These are phyloP conservation scores for Orbilia blumenaviensis DNA, from an alignment of 2,329 filamentous ascomycete species.

Conservation along the genomic window DNA sequence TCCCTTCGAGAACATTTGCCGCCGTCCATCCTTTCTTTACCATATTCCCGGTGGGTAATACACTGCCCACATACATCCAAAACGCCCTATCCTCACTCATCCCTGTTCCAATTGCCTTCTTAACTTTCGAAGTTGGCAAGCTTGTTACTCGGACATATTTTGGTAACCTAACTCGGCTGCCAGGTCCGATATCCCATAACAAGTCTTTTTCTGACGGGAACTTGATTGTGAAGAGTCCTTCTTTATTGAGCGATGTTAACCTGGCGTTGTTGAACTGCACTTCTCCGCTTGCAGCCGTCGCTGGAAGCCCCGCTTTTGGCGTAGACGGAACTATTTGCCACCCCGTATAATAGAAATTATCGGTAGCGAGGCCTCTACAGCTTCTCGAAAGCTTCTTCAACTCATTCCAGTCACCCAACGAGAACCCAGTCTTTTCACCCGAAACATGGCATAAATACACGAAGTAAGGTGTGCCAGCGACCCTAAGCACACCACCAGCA, in stretches of 20 bases:
- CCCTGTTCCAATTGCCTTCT: neutral
- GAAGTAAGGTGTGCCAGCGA: constrained; percentile 34
- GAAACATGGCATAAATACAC: constrained; percentile 31
- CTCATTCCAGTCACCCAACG: constrained; percentile 13
- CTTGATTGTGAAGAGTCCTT: neutral
- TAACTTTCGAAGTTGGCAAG: neutral
- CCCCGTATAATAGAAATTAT: constrained; percentile 29
- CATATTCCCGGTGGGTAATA: constrained; percentile 25
- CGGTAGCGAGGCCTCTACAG: neutral
- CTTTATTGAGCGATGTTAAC: constrained; percentile 3
- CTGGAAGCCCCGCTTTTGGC: neutral
- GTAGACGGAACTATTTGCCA: constrained; percentile 13
- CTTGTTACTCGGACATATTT: constrained; percentile 23
- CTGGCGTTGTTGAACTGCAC: constrained; percentile 25
- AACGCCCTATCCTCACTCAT: constrained; percentile 3
- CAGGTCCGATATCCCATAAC: constrained; percentile 10
- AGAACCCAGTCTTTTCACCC: constrained; percentile 13
- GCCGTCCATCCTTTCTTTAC: constrained; percentile 12
- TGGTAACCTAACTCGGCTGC: neutral
- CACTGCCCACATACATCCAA: constrained; percentile 25
- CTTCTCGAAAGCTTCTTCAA: neutral
- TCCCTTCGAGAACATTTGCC: constrained; percentile 13
- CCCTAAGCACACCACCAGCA: neutral
- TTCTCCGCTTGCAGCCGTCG: neutral
- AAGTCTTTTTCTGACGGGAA: neutral